Conservation (phyloP, 176 grass and related monocot genomes). For the Aegilops umbellulata region DNA sequence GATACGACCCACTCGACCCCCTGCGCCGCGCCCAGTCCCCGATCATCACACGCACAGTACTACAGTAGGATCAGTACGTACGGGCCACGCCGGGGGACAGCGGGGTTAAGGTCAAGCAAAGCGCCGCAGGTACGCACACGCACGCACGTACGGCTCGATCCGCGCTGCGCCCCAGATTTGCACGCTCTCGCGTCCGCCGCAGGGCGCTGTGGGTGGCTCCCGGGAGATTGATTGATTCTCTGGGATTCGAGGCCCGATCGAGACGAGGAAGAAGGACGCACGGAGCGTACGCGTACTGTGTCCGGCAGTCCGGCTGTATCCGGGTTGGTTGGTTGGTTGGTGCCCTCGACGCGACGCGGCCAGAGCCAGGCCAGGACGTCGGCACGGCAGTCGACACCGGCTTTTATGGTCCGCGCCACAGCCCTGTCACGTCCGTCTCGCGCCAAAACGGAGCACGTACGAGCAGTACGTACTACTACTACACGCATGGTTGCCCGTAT, state of each 20-base stretch:
- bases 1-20: background rate
- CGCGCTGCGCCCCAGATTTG: background rate
- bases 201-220: background rate
- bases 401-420: too few species aligned
- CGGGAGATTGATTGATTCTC: conserved; percentile 11
- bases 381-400: background rate
- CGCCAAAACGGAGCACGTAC: background rate
- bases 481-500: too few species aligned
- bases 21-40: background rate
- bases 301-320: background rate
- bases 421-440: too few species aligned
- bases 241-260: background rate
- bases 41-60: too few species aligned
- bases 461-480: too few species aligned
- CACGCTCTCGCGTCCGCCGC: too few species aligned
- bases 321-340: background rate
- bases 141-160: background rate
- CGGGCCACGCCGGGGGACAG: background rate
- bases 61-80: background rate
- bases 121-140: background rate
- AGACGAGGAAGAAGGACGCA: background rate
- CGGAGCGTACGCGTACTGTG: background rate
- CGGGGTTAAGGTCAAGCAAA: background rate
- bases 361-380: background rate
- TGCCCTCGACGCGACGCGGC: background rate